Evolutionary conservation across 2,329 filamentous ascomycete species (phyloP), one percentile per base, ranked within the genome.

Genomic region (Fusarium poae): DNA sequence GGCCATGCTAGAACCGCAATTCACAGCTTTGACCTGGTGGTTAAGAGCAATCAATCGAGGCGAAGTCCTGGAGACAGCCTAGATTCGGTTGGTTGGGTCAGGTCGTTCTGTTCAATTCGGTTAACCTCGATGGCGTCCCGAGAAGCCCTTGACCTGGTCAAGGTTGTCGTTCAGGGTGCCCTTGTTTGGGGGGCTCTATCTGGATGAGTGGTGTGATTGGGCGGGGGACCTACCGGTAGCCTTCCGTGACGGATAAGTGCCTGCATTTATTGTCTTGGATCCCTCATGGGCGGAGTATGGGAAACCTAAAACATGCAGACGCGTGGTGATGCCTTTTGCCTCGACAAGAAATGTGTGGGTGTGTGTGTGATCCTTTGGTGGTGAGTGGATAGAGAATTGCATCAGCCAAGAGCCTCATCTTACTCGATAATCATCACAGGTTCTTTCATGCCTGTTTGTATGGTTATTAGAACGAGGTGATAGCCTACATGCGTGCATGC

Each of bases 181-280:
- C 61, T 57, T 60, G 57, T 15, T 52, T 53, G 46, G 44, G 46
- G 48, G 39, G 46, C 49, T 29, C 20, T 20, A 49, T 23, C 13
- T 34, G 21, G 15, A n/a, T 39, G 32, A 21, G 34, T 46, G 23
- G 15, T 50, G 23, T 48, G 61, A 60, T 70, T 70, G 67, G 67
- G 42, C 59, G 63, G 57, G 48, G 54, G 62, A 39, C 32, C 37
- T 30, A 27, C 52, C 52, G 45, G 57, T 39, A 55, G 37, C 55
- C 62, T 55, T 62, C 54, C 68, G 65, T 43, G 50, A 48, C 59
- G 62, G 57, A 62, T 49, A 60, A 63, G 58, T 67, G 50, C 63
- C 59, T 68, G 48, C 58, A 64, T 45, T 42, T 48, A 39, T 48
- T 48, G 55, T 51, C 49, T 35, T 65, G 60, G 46, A 30, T 51